phyloP scores from a whole-genome alignment of 2,329 filamentous ascomycete genomes.

The Calonectria ilicicola region DNA sequence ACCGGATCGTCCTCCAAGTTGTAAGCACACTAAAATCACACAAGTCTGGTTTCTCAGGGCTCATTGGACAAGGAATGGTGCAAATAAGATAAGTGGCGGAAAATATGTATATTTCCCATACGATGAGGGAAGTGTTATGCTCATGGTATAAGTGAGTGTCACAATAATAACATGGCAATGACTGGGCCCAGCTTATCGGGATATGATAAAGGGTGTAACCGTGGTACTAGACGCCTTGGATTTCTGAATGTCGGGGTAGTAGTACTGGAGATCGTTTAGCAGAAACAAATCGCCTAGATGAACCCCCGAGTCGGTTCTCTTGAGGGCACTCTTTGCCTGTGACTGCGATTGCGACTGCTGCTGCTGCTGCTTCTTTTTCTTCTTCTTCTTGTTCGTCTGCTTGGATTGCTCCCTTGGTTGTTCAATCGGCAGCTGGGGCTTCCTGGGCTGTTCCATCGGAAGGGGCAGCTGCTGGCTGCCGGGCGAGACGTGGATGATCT shows the following conservation, averaged over 20 bases:
- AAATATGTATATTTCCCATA: too few species aligned
- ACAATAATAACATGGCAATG: too few species aligned
- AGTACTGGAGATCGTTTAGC: background rate
- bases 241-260: background rate
- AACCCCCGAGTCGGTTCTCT: background rate
- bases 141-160: too few species aligned
- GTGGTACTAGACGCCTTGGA: background rate
- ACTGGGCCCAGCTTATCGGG: background rate
- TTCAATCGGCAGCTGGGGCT: background rate
- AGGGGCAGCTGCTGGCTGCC: background rate
- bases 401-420: background rate
- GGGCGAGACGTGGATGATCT: slow-evolving; percentile 10
- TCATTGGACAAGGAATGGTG: too few species aligned
- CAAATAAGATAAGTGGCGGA: too few species aligned
- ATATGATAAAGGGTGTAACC: background rate
- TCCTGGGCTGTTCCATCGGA: background rate
- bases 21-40: too few species aligned
- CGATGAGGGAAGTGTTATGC: too few species aligned
- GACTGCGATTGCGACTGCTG: background rate
- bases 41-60: too few species aligned
- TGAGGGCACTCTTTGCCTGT: background rate
- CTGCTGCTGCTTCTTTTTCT: background rate
- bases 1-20: too few species aligned
- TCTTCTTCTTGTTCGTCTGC: background rate
- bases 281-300: background rate